Evolutionary conservation across 1,284 basidiomycete species (phyloP).

Genomic region (Puccinia polysora): DNA sequence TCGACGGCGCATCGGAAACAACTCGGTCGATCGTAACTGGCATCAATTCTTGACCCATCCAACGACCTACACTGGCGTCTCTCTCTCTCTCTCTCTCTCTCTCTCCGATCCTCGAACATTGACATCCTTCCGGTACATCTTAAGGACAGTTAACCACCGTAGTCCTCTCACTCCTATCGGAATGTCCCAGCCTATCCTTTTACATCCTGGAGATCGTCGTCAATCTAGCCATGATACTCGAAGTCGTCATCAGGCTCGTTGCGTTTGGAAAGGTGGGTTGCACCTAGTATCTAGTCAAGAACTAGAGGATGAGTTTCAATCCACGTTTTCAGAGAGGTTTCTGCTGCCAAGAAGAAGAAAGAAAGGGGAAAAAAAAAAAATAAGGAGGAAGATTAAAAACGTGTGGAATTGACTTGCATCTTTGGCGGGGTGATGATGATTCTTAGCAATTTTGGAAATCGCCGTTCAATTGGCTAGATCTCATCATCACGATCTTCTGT

Average conservation of each 20-base stretch:
- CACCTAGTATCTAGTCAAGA: background rate
- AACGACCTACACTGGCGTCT: background rate
- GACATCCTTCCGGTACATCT: background rate
- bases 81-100: slow-evolving; percentile 11
- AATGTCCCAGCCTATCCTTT: slow-evolving; percentile 61
- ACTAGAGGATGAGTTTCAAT: slow-evolving; percentile 11
- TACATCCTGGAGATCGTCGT: slow-evolving; percentile 85
- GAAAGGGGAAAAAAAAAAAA: background rate
- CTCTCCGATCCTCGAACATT: background rate
- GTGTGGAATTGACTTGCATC: background rate
- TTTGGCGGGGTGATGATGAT: no score
- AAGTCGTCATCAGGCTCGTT: slow-evolving; percentile 79
- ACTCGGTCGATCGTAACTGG: no score
- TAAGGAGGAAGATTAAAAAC: background rate
- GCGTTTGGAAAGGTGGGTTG: slow-evolving; percentile 75
- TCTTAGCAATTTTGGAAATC: slow-evolving; percentile 90
- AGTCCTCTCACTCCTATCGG: slow-evolving; percentile 67
- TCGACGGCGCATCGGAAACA: no score
- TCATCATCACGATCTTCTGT: slow-evolving; percentile 78
- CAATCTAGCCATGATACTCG: slow-evolving; percentile 84
- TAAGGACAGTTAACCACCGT: slow-evolving; percentile 66
- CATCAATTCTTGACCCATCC: slow-evolving; percentile 19
- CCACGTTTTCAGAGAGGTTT: background rate
- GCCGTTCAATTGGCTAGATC: slow-evolving; percentile 78
- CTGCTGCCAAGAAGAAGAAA: background rate